These are phyloP conservation scores for Galerina sulciceps DNA, from an alignment of 768 basidiomycete genomes.

Conservation along the genomic window DNA sequence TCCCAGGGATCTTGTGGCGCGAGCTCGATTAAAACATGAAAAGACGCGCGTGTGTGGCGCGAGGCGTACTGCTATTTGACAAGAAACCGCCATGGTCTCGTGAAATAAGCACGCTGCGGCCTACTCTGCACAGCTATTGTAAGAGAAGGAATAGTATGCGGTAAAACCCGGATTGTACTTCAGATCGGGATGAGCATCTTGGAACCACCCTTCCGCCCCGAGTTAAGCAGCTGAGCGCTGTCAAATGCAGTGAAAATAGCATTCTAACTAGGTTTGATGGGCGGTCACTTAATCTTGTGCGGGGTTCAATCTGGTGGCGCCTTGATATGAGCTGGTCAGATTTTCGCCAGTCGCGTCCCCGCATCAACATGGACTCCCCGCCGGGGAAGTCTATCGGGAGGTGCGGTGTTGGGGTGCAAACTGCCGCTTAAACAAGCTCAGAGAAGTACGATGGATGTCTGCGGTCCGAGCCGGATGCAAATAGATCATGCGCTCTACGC, in stretches of 20 bases:
- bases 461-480: conserved; percentile 16
- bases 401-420: conserved; percentile 1
- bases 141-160: conserved; percentile 9
- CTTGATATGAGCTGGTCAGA: background rate
- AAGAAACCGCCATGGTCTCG: conserved; percentile 9
- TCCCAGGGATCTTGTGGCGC: conserved; percentile 12
- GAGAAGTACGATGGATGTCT: conserved; percentile 17
- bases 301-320: conserved; percentile 3
- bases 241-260: conserved; percentile 11
- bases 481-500: background rate
- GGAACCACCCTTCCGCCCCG: conserved; percentile 12
- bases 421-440: conserved; percentile 16
- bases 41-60: background rate
- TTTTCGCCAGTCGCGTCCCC: background rate
- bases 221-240: conserved; percentile 8
- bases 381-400: background rate
- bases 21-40: conserved; percentile 5
- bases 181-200: conserved; percentile 6
- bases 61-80: conserved; percentile 13
- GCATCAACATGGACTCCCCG: background rate
- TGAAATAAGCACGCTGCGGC: conserved; percentile 7
- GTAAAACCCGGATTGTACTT: conserved; percentile 12
- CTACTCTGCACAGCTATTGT: background rate
- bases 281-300: background rate
- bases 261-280: conserved; percentile 1